Conservation (phyloP, 2,329 filamentous ascomycete genomes). For the Sporothrix brasiliensis region DNA sequence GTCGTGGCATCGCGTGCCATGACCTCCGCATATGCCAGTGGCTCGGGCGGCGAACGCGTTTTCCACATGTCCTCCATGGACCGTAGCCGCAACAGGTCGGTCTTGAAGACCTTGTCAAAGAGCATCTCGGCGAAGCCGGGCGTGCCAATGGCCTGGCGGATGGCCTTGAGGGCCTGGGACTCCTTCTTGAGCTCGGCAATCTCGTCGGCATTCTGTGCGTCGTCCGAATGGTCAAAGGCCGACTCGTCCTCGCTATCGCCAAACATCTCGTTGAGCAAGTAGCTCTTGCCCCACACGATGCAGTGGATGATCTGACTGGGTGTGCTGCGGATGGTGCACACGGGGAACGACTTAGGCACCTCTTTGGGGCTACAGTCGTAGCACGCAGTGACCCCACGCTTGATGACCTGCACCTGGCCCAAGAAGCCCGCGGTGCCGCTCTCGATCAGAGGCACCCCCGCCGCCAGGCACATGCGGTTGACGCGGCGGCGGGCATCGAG, state of each 20-base stretch:
- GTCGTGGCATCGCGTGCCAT: slow-evolving; percentile 51
- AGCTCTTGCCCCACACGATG: slow-evolving; percentile 98
- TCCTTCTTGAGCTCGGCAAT: slow-evolving; percentile 87
- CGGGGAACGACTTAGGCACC: slow-evolving; percentile 87
- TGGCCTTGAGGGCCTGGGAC: slow-evolving; percentile 78
- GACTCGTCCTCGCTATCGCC: slow-evolving; percentile 86
- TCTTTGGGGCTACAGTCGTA: slow-evolving; percentile 94
- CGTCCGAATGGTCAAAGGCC: slow-evolving; percentile 75
- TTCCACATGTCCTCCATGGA: slow-evolving; percentile 98
- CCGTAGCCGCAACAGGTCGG: slow-evolving; percentile 78
- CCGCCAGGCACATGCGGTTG: slow-evolving; percentile 94
- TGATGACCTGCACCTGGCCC: slow-evolving; percentile 95
- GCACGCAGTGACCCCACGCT: slow-evolving; percentile 87
- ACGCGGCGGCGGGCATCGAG: slow-evolving; percentile 91
- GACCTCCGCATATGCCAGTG: slow-evolving; percentile 69
- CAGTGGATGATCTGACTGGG: slow-evolving; percentile 97
- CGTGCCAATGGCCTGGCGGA: slow-evolving; percentile 78
- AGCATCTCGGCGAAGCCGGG: slow-evolving; percentile 75
- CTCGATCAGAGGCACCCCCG: slow-evolving; percentile 87
- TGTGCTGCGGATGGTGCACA: slow-evolving; percentile 95
- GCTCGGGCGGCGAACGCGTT: slow-evolving; percentile 70
- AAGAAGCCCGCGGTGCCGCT: slow-evolving; percentile 98
- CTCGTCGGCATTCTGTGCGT: slow-evolving; percentile 81
- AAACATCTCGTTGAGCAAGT: slow-evolving; percentile 92
- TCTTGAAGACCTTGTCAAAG: slow-evolving; percentile 89